Conservation (phyloP, 176 grass and related monocot species). For the Microstegium vimineum region DNA sequence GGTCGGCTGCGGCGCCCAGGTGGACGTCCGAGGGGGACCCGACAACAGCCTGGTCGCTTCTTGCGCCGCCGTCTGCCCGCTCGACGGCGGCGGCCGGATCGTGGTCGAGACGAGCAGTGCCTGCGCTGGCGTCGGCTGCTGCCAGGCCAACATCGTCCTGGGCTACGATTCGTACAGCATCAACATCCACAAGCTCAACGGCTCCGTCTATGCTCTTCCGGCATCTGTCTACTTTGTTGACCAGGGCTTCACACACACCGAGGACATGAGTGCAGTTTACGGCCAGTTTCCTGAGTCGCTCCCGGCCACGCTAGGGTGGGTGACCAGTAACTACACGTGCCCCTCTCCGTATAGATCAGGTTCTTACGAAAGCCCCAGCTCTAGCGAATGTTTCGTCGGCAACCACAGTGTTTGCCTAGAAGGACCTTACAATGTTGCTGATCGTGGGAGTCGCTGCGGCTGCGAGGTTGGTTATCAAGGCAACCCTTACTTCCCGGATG, state of each 20-base stretch:
- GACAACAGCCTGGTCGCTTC: constrained; percentile 16
- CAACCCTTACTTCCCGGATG: constrained; percentile 37
- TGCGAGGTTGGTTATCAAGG: constrained; percentile 35
- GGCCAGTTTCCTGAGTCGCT: background rate
- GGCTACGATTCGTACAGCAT: constrained; percentile 27
- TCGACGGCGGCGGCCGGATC: background rate
- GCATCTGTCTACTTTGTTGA: background rate
- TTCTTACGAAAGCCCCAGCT: too few relatives aligned
- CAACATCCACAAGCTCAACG: background rate
- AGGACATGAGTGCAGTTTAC: background rate
- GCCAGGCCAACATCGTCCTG: constrained; percentile 10
- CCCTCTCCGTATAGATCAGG: too few relatives aligned
- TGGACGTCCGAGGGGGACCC: background rate
- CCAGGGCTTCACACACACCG: background rate
- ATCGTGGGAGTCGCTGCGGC: background rate
- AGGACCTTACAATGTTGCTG: background rate
- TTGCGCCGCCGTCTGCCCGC: constrained; percentile 27
- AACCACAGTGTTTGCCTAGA: constrained; percentile 26
- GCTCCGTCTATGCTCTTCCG: background rate
- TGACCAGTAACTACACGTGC: background rate
- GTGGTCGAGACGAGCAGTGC: background rate
- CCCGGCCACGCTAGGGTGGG: constrained; percentile 41
- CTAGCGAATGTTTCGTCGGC: constrained; percentile 1
- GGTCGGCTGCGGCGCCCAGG: constrained; percentile 21
- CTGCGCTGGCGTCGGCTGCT: constrained; percentile 49